Conservation (phyloP, 768 basidiomycete species). For the Dioszegia hungarica region DNA sequence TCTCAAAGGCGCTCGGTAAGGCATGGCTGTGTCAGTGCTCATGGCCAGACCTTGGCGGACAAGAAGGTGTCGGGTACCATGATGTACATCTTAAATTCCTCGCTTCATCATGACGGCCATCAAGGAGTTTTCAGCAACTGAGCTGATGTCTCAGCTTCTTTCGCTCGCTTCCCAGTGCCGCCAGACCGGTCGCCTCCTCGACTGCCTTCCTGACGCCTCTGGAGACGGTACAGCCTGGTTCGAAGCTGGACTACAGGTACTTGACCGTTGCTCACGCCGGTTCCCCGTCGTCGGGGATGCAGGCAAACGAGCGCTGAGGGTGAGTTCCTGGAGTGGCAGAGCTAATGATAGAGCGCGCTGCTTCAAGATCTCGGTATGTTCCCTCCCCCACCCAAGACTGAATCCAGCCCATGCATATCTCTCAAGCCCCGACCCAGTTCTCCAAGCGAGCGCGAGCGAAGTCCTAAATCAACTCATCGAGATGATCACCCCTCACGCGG, state of each 20-base stretch:
- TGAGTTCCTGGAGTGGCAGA: background rate
- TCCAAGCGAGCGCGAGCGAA: background rate
- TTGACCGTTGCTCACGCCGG: background rate
- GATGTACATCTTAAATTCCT: too few relatives aligned
- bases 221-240: background rate
- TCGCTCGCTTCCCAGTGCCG: background rate
- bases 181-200: background rate
- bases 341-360: background rate
- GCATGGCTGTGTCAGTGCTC: background rate
- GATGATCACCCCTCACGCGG: background rate
- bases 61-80: background rate
- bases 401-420: background rate
- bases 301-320: background rate
- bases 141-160: background rate
- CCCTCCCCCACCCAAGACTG: background rate
- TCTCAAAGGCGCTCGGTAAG: background rate
- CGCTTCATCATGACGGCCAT: too few relatives aligned
- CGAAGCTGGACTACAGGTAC: background rate
- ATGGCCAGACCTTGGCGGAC: background rate
- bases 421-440: background rate
- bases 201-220: background rate
- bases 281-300: background rate
- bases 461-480: background rate
- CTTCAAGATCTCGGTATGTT: conserved; percentile 2
- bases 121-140: background rate